These are phyloP conservation scores for Spinacia oleracea DNA, from an alignment of 179 eudicot species.

Conservation along the genomic window DNA sequence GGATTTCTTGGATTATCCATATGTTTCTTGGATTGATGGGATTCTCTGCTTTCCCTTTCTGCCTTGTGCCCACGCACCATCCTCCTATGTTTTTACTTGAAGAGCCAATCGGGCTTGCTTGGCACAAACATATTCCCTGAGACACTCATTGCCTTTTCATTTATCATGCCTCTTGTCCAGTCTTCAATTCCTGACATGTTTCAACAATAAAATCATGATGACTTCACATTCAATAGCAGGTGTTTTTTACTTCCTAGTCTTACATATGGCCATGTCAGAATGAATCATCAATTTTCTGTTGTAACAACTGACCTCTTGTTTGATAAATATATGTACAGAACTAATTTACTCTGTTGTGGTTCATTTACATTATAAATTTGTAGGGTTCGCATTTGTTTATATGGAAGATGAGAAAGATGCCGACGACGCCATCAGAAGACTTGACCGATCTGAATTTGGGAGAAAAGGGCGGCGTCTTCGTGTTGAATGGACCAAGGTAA, in stretches of 20 bases:
- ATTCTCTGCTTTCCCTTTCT: slow-evolving; percentile 54
- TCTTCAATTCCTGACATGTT: slow-evolving; percentile 62
- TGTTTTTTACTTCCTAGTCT: slow-evolving; percentile 57
- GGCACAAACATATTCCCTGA: slow-evolving; percentile 65
- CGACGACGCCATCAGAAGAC: slow-evolving; percentile 72
- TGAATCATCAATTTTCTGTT: slow-evolving; percentile 19
- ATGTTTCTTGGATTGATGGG: slow-evolving; percentile 65
- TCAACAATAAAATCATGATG: slow-evolving; percentile 63
- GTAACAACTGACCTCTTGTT: slow-evolving; percentile 15
- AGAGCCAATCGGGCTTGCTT: slow-evolving; percentile 66
- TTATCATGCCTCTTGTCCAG: slow-evolving; percentile 69
- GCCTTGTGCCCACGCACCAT: slow-evolving; percentile 60
- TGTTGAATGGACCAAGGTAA: slow-evolving; percentile 96
- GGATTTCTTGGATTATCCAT: slow-evolving; percentile 50
- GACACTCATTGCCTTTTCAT: slow-evolving; percentile 72
- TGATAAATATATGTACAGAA: slow-evolving; percentile 22
- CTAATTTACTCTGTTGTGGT: slow-evolving; percentile 24
- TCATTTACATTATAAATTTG: slow-evolving; percentile 24
- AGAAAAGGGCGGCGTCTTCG: slow-evolving; percentile 86
- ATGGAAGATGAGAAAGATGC: slow-evolving; percentile 88
- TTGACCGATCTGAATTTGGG: slow-evolving; percentile 79
- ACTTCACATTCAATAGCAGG: slow-evolving; percentile 66
- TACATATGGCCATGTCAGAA: slow-evolving; percentile 31
- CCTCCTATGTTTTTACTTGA: slow-evolving; percentile 57
- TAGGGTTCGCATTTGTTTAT: slow-evolving; percentile 78